Evolutionary conservation across 1,139 yeast genomes (phyloP), one percentile per base, ranked within the genome.

Genomic region (Blastobotrys indianensis): DNA sequence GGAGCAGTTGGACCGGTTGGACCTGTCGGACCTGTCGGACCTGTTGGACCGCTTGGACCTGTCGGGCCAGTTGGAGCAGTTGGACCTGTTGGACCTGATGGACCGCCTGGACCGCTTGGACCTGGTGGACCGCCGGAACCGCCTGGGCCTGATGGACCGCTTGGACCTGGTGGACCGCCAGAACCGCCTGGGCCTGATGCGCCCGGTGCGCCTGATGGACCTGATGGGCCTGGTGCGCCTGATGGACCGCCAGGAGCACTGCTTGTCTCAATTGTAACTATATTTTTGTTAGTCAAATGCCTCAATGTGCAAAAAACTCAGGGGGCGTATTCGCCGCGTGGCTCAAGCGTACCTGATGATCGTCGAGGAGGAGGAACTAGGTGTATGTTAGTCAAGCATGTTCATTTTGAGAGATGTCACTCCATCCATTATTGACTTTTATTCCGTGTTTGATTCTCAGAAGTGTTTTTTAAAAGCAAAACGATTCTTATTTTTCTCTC

Each of bases 311-410:
- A 13, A 13, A 32, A 32, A 20, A 20, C 25, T 20, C 25, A 20
- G 25, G 25, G 25, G 25, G 25, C 25, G 25, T 20, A 20, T 20
- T 4, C 25, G 25, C 25, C 25, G 25, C 25, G 25, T 7, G 25
- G 25, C 25, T 20, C 25, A 20, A 4, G 25, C 25, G 4, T 20
- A 20, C 25, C 7, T 4, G 25, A 4, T 20, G 17, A 29, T 13
- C 34, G 29, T 42, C 46, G 31, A 38, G 37, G 28, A 31, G 44
- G 37, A 33, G 49, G 51, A 42, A 29, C 38, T 25, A 36, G 42
- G 35, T 42, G 46, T 34, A 33, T 50, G 20, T 46, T 57, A 54
- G 61, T 62, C 61, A 58, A 59, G 46, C 52, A 61, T 4, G 25
- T 20, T 20, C 25, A 20, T 4, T 20, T 20, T 20, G 25, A 7